These are phyloP conservation scores for Gossypium rotundifolium DNA, from an alignment of 345 rosid species.

Conservation along the genomic window DNA sequence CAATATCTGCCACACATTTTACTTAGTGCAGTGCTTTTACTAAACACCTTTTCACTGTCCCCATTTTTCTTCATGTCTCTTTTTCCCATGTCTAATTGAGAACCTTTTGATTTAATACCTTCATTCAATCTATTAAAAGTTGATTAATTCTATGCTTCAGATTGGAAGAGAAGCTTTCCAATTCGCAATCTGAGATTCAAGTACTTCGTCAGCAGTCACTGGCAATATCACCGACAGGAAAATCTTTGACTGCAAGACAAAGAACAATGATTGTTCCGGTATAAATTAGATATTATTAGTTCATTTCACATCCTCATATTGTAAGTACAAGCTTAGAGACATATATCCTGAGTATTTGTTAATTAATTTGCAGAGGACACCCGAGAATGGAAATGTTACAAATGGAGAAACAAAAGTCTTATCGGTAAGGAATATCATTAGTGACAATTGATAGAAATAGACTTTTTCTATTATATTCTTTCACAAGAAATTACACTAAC, in stretches of 20 bases:
- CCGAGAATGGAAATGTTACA: conserved; percentile 62
- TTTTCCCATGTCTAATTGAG: background rate
- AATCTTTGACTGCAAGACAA: conserved; percentile 58
- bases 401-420: conserved; percentile 69
- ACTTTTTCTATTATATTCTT: too few relatives aligned
- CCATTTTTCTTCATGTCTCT: background rate
- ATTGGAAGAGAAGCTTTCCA: conserved; percentile 89
- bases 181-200: conserved; percentile 95
- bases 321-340: conserved; percentile 14
- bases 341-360: conserved; percentile 18
- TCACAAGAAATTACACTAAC: too few relatives aligned
- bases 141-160: conserved; percentile 35
- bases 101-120: background rate
- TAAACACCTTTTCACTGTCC: background rate
- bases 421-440: conserved; percentile 34
- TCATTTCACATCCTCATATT: conserved; percentile 4
- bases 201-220: conserved; percentile 97
- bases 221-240: conserved; percentile 93
- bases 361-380: conserved; percentile 68
- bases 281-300: conserved; percentile 10
- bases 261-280: conserved; percentile 78
- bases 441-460: too few relatives aligned
- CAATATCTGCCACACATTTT: background rate
- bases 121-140: conserved; percentile 9
- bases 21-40: background rate